These are phyloP conservation scores for Litchi chinensis DNA, from an alignment of 345 rosid species.

Conservation along the genomic window DNA sequence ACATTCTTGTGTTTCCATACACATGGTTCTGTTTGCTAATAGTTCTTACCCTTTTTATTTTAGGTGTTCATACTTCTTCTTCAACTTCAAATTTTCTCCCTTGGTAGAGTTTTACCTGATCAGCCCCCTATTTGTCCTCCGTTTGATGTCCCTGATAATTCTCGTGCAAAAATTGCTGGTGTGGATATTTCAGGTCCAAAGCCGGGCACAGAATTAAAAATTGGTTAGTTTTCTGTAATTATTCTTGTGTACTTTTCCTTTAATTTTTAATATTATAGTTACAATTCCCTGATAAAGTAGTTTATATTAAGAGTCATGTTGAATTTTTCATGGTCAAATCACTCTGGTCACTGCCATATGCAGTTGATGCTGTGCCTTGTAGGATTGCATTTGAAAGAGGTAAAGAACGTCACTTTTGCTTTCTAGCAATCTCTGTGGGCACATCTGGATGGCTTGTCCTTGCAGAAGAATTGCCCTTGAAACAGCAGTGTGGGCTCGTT, in stretches of 20 bases:
- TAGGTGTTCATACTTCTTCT: constrained; percentile 91
- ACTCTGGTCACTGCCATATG: constrained; percentile 37
- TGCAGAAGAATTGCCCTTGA: constrained; percentile 69
- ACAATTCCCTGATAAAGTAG: neutral
- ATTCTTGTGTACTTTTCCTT: neutral
- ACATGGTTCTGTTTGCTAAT: constrained; percentile 19
- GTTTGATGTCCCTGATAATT: constrained; percentile 46
- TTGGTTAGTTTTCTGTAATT: constrained; percentile 53
- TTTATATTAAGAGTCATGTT: constrained; percentile 10
- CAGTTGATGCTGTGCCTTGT: constrained; percentile 91
- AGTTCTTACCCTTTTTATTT: constrained; percentile 19
- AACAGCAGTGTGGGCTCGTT: constrained; percentile 60
- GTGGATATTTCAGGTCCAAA: constrained; percentile 73
- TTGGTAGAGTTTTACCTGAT: constrained; percentile 76
- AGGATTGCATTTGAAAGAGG: constrained; percentile 96
- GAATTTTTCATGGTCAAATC: constrained; percentile 18
- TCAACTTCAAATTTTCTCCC: constrained; percentile 85
- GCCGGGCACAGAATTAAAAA: constrained; percentile 74
- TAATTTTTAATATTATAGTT: neutral
- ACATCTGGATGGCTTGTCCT: constrained; percentile 88
- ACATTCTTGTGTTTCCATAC: constrained; percentile 8
- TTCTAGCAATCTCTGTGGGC: constrained; percentile 71
- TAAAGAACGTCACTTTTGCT: constrained; percentile 75
- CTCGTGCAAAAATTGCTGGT: constrained; percentile 70
- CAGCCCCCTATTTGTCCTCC: constrained; percentile 65